These are phyloP conservation scores for Cryptosporidium xiaoi DNA, from an alignment of 169 alveolate species.

Conservation along the genomic window DNA sequence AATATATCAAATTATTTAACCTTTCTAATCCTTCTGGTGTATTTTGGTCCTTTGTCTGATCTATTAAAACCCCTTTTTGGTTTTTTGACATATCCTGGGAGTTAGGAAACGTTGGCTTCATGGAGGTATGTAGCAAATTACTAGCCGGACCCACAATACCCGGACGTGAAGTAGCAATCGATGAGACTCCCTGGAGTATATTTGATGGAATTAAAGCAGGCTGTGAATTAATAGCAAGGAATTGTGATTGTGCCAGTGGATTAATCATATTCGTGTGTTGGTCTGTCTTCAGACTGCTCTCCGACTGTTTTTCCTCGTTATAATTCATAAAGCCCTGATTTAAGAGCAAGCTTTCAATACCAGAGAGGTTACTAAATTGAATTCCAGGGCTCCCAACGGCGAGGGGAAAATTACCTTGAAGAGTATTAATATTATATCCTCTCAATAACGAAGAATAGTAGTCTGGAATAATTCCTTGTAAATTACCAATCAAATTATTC, in stretches of 20 bases:
- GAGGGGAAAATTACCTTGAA: not conserved
- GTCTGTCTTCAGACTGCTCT: slow-evolving; percentile 12
- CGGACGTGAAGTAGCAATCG: slow-evolving; percentile 9
- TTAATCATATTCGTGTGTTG: slow-evolving; percentile 5
- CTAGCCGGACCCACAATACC: not conserved
- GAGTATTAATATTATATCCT: slow-evolving; percentile 12
- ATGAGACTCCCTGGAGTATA: slow-evolving; percentile 11
- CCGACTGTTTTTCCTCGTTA: slow-evolving; percentile 38
- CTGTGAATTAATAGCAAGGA: slow-evolving; percentile 18
- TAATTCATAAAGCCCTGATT: not conserved
- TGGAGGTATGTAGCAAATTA: not conserved
- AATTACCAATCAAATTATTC: slow-evolving; percentile 11
- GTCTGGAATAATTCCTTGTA: slow-evolving; percentile 30
- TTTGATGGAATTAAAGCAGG: slow-evolving; percentile 17
- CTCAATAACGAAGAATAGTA: slow-evolving; percentile 23
- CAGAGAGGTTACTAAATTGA: slow-evolving; percentile 10
- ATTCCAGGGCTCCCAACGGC: slow-evolving; percentile 10
- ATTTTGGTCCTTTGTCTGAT: not conserved
- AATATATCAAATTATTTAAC: slow-evolving; percentile 9
- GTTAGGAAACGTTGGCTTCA: not conserved
- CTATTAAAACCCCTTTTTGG: not conserved
- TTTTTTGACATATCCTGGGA: not conserved
- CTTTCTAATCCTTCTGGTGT: slow-evolving; percentile 21
- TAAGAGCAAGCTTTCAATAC: slow-evolving; percentile 4
- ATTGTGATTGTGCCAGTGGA: slow-evolving; percentile 28